Percentiles rank a stretch among this genome's conserved stretches.
These are phyloP conservation scores for Epipyxis sp. DNA, from an alignment of 108 stramenopile genomes.

Conservation along the genomic window DNA sequence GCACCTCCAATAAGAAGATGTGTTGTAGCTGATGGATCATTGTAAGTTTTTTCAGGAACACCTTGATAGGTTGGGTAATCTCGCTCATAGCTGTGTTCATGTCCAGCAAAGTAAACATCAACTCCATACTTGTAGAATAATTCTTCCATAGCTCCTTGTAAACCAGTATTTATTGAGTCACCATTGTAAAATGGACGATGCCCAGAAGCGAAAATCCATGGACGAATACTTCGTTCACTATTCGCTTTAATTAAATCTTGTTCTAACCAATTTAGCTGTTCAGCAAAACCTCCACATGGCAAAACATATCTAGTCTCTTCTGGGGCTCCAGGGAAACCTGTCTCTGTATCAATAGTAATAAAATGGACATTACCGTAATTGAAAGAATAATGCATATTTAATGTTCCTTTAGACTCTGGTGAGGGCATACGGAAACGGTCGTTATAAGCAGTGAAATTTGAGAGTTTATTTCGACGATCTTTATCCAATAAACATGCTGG, in stretches of 20 bases:
- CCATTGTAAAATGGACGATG: conserved; percentile 47
- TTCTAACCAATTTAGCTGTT: conserved; percentile 51
- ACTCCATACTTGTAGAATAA: conserved; percentile 38
- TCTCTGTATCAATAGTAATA: conserved; percentile 51
- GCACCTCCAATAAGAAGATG: conserved; percentile 30
- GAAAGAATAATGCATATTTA: conserved; percentile 55
- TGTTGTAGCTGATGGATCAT: conserved; percentile 16
- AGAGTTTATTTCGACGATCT: conserved; percentile 38
- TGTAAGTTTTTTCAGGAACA: conserved; percentile 12
- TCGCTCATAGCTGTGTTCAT: conserved; percentile 47
- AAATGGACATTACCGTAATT: conserved; percentile 55
- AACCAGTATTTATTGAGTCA: background rate
- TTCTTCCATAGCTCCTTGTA: conserved; percentile 37
- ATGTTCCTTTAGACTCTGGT: conserved; percentile 40
- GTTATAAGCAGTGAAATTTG: conserved; percentile 54
- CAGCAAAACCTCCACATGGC: conserved; percentile 53
- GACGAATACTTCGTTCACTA: conserved; percentile 29
- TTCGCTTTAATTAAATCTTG: conserved; percentile 55
- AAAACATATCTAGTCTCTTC: conserved; percentile 31
- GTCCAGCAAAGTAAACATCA: conserved; percentile 45
- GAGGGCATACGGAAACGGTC: conserved; percentile 57
- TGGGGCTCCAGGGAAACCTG: conserved; percentile 45
- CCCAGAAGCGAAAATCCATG: conserved; percentile 51
- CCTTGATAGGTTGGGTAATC: conserved; percentile 32
- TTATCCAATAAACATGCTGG: background rate